Evolutionary conservation across 805 yeast genomes (phyloP), one percentile per base, ranked within the genome.

Genomic region (Metschnikowia lachancei): DNA sequence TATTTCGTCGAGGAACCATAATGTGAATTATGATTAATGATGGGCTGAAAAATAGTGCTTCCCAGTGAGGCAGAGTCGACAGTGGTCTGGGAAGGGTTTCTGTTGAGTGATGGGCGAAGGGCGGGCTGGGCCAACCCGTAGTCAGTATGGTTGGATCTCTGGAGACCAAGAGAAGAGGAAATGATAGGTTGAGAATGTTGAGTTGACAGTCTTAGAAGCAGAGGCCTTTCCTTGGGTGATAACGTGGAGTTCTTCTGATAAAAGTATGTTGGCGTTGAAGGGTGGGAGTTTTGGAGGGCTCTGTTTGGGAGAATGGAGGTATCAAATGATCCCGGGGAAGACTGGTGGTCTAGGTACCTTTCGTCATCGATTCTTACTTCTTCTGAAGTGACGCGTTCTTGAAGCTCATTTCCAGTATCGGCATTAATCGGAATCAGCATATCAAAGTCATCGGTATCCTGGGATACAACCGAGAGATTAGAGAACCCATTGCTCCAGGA

Each of bases 401-500:
- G 36, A 7, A 14, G 26, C 22, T 33, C 36, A 10, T 22, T 5
- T 5, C 13, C 10, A 43, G 18, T 11, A 12, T 30, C 45, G 10
- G 20, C n/a, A 19, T 16, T 17, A 4, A 24, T 9, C 5, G 42
- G 32, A 9, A 39, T 30, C 49, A 49, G 45, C 37, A 50, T 7
- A 40, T 72, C 75, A 54, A 68, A 75, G 33, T 76, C 79, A 36
- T 61, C 40, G 42, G 66, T 69, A 11, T 72, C 70, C 57, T 83
- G 88, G 29, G 71, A 69, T 1, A 81, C 72, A 51, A 82, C 77
- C 1, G 76, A 52, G 35, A 87, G 59, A 40, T 75, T 77, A 35
- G 77, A 73, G 14, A 58, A 59, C 0, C 80, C 73, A 3, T 65
- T 64, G 45, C 79, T 69, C 95, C 94, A 87, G 0, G 82, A 71